Conservation (phyloP, 768 basidiomycete species). For the Imleria badia region DNA sequence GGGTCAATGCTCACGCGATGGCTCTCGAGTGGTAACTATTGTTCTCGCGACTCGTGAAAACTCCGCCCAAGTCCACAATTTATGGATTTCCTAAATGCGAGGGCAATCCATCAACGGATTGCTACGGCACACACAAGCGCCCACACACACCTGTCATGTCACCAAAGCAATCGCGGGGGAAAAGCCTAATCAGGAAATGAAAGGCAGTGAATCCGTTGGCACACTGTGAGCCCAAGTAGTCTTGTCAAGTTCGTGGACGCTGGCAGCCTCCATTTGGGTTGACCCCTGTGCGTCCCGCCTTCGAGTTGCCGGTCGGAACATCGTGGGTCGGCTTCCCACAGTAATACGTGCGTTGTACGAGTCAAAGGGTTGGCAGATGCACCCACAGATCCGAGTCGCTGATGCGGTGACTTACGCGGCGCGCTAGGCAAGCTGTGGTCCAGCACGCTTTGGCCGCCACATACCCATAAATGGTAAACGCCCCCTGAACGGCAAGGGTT, state of each 20-base stretch:
- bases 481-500: constrained; percentile 21
- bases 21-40: constrained; percentile 9
- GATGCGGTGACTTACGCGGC: neutral
- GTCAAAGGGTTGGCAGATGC: constrained; percentile 18
- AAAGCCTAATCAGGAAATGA: neutral
- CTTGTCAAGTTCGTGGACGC: neutral
- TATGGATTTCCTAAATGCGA: neutral
- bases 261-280: neutral
- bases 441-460: constrained; percentile 11
- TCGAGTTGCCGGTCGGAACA: constrained; percentile 1
- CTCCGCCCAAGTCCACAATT: constrained; percentile 9
- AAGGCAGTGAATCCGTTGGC: neutral
- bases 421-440: constrained; percentile 13
- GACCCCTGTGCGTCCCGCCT: neutral
- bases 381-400: neutral
- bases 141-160: constrained; percentile 8
- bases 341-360: constrained; percentile 3
- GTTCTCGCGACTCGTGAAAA: constrained; percentile 5
- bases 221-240: neutral
- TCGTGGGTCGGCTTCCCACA: constrained; percentile 1
- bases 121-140: neutral
- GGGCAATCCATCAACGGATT: neutral
- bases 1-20: neutral
- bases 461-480: constrained; percentile 20
- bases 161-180: neutral